Evolutionary conservation across 2,329 filamentous ascomycete species (phyloP).

Genomic region (Eutypella sp.): DNA sequence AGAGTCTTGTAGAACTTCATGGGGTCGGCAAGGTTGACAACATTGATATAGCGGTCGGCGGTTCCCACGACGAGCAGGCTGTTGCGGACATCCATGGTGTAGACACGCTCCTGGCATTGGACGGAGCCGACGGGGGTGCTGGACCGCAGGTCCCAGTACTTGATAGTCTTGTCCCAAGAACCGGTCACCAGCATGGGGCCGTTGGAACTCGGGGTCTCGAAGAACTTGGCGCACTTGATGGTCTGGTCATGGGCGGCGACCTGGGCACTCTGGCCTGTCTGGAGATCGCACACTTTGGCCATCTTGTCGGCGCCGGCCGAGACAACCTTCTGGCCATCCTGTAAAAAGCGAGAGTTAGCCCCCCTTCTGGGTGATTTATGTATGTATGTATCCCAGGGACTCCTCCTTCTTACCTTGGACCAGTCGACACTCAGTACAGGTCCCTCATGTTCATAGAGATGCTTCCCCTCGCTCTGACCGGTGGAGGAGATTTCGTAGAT

Average conservation of each 20-base stretch:
- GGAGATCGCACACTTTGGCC: conserved; percentile 81
- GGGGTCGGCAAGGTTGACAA: conserved; percentile 85
- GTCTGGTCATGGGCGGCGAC: conserved; percentile 82
- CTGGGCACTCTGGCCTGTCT: conserved; percentile 60
- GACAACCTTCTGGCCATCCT: conserved; percentile 89
- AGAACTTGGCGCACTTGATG: conserved; percentile 73
- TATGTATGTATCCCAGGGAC: background rate
- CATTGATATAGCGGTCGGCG: conserved; percentile 92
- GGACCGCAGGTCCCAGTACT: conserved; percentile 79
- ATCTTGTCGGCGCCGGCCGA: conserved; percentile 89
- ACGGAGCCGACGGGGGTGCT: conserved; percentile 61
- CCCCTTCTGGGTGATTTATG: no score
- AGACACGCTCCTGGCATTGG: conserved; percentile 71
- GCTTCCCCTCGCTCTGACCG: conserved; percentile 79
- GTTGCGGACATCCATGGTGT: conserved; percentile 86
- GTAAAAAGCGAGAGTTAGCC: no score
- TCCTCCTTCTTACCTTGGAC: conserved; percentile 63
- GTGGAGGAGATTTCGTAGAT: conserved; percentile 85
- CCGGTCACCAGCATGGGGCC: conserved; percentile 86
- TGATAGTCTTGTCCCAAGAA: conserved; percentile 85
- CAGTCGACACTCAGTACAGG: conserved; percentile 83
- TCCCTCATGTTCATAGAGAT: conserved; percentile 77
- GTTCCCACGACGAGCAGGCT: conserved; percentile 88
- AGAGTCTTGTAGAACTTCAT: conserved; percentile 92
- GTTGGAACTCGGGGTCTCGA: conserved; percentile 58